These are phyloP conservation scores for Proliferodiscus dingleyae DNA, from an alignment of 2,329 filamentous ascomycete species.

Conservation along the genomic window DNA sequence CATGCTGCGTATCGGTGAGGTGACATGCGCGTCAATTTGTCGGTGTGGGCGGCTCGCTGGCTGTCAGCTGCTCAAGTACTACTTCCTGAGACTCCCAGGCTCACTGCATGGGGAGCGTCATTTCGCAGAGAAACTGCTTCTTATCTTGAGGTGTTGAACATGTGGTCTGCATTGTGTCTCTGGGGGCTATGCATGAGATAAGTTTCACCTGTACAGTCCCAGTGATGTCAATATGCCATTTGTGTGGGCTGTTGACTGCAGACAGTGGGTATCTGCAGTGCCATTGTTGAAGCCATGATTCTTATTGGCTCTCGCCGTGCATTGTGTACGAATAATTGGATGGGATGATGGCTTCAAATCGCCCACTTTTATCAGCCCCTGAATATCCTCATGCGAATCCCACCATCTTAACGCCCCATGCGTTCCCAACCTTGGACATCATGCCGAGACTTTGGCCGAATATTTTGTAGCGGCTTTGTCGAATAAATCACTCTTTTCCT, in stretches of 20 bases:
- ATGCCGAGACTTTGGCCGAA: conserved; percentile 63
- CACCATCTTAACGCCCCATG: conserved; percentile 19
- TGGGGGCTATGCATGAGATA: conserved; percentile 2
- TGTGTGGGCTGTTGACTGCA: too few relatives aligned
- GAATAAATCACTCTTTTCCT: conserved; percentile 83
- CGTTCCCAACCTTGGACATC: conserved; percentile 19
- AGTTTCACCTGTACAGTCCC: background rate
- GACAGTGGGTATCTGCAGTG: too few relatives aligned
- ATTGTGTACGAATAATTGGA: conserved; percentile 1
- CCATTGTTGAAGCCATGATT: background rate
- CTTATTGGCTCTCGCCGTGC: background rate
- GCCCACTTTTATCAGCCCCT: conserved; percentile 19
- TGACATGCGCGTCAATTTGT: conserved; percentile 26
- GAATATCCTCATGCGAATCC: conserved; percentile 13
- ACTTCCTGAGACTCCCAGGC: conserved; percentile 6
- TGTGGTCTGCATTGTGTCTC: background rate
- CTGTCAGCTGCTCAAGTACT: background rate
- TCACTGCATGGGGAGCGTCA: conserved; percentile 11
- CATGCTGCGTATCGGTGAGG: too few relatives aligned
- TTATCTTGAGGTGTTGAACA: conserved; percentile 6
- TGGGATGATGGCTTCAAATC: conserved; percentile 10
- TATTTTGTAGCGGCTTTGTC: conserved; percentile 85
- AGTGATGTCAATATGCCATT: conserved; percentile 28
- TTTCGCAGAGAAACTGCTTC: conserved; percentile 8
- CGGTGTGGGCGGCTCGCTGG: conserved; percentile 30